These are phyloP conservation scores for Lycium barbarum DNA, from an alignment of 257 asterid genomes.

Conservation along the genomic window DNA sequence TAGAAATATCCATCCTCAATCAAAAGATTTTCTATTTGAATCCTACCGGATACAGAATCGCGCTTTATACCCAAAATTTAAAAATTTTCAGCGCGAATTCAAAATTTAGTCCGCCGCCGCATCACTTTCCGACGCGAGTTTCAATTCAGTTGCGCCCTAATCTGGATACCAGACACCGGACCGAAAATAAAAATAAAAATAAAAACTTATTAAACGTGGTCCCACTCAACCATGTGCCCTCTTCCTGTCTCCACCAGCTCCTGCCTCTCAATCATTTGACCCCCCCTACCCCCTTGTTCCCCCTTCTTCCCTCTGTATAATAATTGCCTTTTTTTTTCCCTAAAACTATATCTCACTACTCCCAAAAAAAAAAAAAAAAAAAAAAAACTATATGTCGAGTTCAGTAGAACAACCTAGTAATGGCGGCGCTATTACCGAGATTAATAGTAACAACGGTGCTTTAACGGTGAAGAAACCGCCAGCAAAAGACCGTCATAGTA, in stretches of 20 bases:
- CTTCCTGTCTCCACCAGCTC: slow-evolving; percentile 31
- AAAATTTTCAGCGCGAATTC: too few species aligned
- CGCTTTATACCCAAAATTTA: too few species aligned
- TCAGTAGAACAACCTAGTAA: neutral
- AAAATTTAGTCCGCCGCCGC: too few species aligned
- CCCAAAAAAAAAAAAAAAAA: too few species aligned
- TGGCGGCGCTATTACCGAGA: neutral
- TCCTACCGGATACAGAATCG: too few species aligned
- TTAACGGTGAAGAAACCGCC: neutral
- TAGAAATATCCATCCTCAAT: too few species aligned
- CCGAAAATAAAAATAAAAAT: too few species aligned
- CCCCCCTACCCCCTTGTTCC: neutral
- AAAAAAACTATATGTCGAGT: neutral
- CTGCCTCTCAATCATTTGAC: slow-evolving; percentile 31
- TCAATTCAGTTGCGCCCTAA: too few species aligned
- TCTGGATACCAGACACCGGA: neutral
- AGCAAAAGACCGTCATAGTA: slow-evolving; percentile 29
- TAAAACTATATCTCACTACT: too few species aligned
- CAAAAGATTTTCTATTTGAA: too few species aligned
- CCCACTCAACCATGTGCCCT: slow-evolving; percentile 30
- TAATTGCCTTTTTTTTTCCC: neutral
- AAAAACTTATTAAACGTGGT: neutral
- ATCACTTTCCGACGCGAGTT: too few species aligned
- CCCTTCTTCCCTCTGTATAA: neutral
- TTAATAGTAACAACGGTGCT: neutral